Evolutionary conservation across 441 rosid genomes (phyloP).

Genomic region (Viola pubescens): DNA sequence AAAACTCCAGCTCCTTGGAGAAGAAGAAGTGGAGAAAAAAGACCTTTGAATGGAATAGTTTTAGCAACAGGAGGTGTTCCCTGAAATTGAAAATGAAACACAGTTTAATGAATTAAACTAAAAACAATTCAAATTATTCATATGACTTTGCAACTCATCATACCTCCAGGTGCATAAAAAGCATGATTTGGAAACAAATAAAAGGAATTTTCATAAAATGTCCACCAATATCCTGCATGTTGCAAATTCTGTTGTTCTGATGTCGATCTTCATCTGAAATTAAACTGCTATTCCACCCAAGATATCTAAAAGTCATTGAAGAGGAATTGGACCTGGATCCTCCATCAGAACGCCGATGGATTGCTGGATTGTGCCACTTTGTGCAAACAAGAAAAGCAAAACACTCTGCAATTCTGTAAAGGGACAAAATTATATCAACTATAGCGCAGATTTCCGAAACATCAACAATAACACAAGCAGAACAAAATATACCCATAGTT

Average conservation of each 20-base stretch:
- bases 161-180: conserved; percentile 93
- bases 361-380: conserved; percentile 87
- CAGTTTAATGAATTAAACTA: conserved; percentile 11
- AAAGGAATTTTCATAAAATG: conserved; percentile 85
- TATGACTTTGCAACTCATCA: conserved; percentile 6
- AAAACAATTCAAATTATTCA: not conserved
- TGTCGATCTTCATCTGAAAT: conserved; percentile 47
- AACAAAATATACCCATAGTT: conserved; percentile 58
- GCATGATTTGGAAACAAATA: conserved; percentile 68
- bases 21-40: conserved; percentile 75
- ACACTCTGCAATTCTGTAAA: conserved; percentile 83
- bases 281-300: conserved; percentile 72
- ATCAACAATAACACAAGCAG: conserved; percentile 11
- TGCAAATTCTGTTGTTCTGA: conserved; percentile 49
- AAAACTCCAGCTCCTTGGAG: conserved; percentile 75
- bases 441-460: not conserved
- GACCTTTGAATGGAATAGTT: conserved; percentile 56
- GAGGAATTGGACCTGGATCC: conserved; percentile 49
- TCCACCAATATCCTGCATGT: conserved; percentile 81
- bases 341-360: conserved; percentile 51
- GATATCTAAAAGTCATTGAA: conserved; percentile 44
- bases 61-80: conserved; percentile 76
- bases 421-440: conserved; percentile 14
- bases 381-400: conserved; percentile 92
- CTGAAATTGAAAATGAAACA: conserved; percentile 27